Base-by-base conservation (phyloP, 1,284 basidiomycete species). In the Ceratobasidium papillatum region DNA sequence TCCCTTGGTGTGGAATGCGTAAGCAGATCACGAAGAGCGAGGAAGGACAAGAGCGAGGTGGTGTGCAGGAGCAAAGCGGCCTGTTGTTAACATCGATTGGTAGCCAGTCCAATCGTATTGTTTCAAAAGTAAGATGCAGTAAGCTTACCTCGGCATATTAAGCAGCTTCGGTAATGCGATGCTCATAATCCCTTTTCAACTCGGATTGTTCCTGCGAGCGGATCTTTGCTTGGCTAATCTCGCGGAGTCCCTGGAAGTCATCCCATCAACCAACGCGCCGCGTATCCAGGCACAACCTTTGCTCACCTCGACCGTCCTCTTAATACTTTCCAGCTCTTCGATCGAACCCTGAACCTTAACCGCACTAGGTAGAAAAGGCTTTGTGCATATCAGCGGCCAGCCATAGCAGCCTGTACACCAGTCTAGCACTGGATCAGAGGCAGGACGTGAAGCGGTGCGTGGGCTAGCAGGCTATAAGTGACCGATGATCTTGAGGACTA, bases 311-410 rank as follows among this genome's bases (percentile, higher is more conserved):
- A 95, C 86, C 47, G 86, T 87, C 81, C 92, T 93, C 82, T 90
- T 91, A 51, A 95, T 87, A 75, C 95, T 94, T 54, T 89, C 89
- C 19, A 96, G 84, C 79, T 96, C 94, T 79, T 92, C 93, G 77
- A 89, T 86, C 27, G 90, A 84, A 4, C 89, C 91, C 80, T 95
- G n/a, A n/a, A n/a, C n/a, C n/a, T n/a, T n/a, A n/a, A n/a, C n/a
- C n/a, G n/a, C n/a, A n/a, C n/a, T n/a, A n/a, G n/a, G n/a, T n/a
- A n/a, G n/a, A n/a, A n/a, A n/a, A n/a, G n/a, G n/a, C n/a, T n/a
- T n/a, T n/a, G n/a, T n/a, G n/a, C n/a, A n/a, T n/a, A n/a, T n/a
- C n/a, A n/a, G n/a, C n/a, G n/a, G n/a, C n/a, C n/a, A n/a, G n/a
- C n/a, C n/a, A n/a, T n/a, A n/a, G n/a, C n/a, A n/a, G n/a, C n/a